Evolutionary conservation across 208 protist species (phyloP).

Genomic region (Leishmania tropica): DNA sequence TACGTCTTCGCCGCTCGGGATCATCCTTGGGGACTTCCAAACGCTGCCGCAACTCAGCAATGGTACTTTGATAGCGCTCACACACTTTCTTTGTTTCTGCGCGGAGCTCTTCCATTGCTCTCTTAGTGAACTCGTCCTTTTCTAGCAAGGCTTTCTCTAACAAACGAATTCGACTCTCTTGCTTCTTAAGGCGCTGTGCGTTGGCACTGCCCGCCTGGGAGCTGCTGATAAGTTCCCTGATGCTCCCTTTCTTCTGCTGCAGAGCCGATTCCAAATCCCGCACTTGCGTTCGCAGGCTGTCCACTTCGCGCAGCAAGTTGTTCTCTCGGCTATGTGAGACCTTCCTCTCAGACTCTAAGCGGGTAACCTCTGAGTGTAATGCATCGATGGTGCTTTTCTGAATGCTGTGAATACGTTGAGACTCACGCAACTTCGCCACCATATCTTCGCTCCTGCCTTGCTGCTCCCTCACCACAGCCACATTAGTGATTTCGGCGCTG

Average conservation of each 20-base stretch:
- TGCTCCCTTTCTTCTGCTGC: constrained; percentile 50
- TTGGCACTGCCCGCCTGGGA: constrained; percentile 49
- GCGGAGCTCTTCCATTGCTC: constrained; percentile 53
- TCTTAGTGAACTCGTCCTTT: constrained; percentile 70
- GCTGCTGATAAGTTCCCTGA: constrained; percentile 62
- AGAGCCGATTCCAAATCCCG: constrained; percentile 27
- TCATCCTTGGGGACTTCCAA: constrained; percentile 28
- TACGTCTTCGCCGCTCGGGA: constrained; percentile 10
- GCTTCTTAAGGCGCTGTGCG: constrained; percentile 49
- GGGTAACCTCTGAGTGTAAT: constrained; percentile 16
- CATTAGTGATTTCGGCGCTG: neutral
- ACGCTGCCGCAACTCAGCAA: constrained; percentile 41
- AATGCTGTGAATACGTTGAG: constrained; percentile 16
- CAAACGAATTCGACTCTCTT: constrained; percentile 46
- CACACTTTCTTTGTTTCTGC: constrained; percentile 60
- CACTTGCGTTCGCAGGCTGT: constrained; percentile 15
- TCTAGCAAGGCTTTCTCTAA: constrained; percentile 60
- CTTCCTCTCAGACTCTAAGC: constrained; percentile 24
- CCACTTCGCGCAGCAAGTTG: constrained; percentile 7
- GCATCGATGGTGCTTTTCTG: constrained; percentile 27
- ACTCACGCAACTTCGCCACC: constrained; percentile 14
- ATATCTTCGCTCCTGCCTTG: neutral
- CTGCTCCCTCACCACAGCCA: neutral
- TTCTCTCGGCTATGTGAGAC: neutral
- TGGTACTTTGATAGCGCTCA: constrained; percentile 60